These are phyloP conservation scores for Dianthus caryophyllus DNA, from an alignment of 148 eudicot genomes.

Conservation along the genomic window DNA sequence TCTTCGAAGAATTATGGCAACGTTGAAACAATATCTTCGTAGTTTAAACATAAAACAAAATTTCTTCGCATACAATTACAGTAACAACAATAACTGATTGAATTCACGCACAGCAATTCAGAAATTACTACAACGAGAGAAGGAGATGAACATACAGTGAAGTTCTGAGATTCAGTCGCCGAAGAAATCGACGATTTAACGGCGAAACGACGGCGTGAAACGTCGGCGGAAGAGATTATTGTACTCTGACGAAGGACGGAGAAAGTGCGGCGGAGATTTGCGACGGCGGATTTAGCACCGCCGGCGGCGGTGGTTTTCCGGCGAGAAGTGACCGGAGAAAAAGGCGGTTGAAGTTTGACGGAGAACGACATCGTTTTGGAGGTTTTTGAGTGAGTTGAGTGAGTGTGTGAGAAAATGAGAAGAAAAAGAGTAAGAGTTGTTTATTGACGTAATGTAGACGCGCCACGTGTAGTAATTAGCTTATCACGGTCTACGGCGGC, in stretches of 20 bases:
- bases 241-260: constrained; percentile 18
- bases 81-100: no score
- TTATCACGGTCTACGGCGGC: neutral
- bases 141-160: constrained; percentile 38
- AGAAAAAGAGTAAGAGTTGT: neutral
- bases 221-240: constrained; percentile 7
- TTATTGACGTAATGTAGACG: constrained; percentile 10
- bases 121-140: no score
- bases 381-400: neutral
- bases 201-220: constrained; percentile 15
- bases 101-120: no score
- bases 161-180: constrained; percentile 38
- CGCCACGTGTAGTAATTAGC: neutral
- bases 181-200: constrained; percentile 27
- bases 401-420: neutral
- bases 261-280: constrained; percentile 15
- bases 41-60: no score
- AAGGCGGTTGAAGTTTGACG: constrained; percentile 15
- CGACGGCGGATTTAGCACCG: constrained; percentile 18
- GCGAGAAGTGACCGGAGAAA: constrained; percentile 16
- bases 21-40: no score
- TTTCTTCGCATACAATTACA: no score
- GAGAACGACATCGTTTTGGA: constrained; percentile 37
- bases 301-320: neutral
- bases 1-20: no score